Conservation (phyloP, 768 basidiomycete genomes). For the Russula dissimulans region DNA sequence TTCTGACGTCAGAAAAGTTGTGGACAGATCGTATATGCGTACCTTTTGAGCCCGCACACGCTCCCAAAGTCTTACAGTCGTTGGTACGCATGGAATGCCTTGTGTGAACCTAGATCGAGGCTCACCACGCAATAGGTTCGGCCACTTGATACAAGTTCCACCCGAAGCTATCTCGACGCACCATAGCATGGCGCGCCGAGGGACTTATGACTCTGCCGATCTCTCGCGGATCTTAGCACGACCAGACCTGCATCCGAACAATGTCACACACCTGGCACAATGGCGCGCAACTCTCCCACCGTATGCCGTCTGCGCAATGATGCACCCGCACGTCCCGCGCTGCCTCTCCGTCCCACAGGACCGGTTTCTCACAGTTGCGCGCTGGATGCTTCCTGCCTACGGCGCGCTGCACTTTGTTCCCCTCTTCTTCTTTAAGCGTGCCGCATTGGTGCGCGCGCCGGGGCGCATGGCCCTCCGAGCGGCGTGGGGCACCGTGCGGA, state of each 20-base stretch:
- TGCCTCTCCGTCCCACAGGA: conserved; percentile 54
- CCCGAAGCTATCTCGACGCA: conserved; percentile 53
- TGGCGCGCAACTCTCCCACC: conserved; percentile 31
- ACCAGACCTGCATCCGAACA: conserved; percentile 39
- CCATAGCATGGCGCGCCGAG: conserved; percentile 46
- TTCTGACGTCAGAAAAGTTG: conserved; percentile 37
- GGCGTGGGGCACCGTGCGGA: conserved; percentile 63
- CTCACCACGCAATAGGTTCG: not conserved
- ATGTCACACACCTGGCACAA: conserved; percentile 38
- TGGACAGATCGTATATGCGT: conserved; percentile 79
- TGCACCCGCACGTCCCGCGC: conserved; percentile 65
- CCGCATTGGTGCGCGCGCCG: conserved; percentile 57
- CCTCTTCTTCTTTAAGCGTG: conserved; percentile 70
- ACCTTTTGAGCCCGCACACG: conserved; percentile 71
- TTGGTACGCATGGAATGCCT: conserved; percentile 43
- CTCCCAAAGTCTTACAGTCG: conserved; percentile 65
- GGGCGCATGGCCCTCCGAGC: conserved; percentile 54
- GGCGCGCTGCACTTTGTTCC: conserved; percentile 88
- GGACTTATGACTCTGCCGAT: conserved; percentile 44
- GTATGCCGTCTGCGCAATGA: conserved; percentile 57
- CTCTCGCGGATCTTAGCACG: conserved; percentile 50
- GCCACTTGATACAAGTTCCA: conserved; percentile 55
- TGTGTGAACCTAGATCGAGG: not conserved
- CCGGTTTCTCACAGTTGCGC: conserved; percentile 72
- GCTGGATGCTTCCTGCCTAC: conserved; percentile 79